A percentile compares a stretch with the other conserved stretches of the same genome.
Evolutionary conservation across 2,329 filamentous ascomycete genomes (phyloP).

Genomic region (Xylaria sp.): DNA sequence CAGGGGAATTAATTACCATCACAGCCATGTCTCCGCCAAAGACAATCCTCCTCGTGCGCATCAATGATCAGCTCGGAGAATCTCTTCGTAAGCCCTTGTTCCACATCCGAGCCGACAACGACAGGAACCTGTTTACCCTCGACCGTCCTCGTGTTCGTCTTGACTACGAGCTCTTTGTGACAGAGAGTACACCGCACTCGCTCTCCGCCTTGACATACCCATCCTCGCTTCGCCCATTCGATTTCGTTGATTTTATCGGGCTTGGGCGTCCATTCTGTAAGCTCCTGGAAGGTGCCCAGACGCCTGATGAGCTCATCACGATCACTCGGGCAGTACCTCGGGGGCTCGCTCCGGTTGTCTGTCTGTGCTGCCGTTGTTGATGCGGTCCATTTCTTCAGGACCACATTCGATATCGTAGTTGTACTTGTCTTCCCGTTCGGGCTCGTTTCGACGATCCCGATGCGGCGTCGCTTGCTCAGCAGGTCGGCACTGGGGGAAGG

Average conservation of each 20-base stretch:
- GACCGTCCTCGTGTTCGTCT: slow-evolving; percentile 71
- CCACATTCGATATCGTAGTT: slow-evolving; percentile 56
- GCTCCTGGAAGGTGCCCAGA: slow-evolving; percentile 87
- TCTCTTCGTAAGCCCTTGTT: slow-evolving; percentile 77
- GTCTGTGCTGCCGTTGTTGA: slow-evolving; percentile 42
- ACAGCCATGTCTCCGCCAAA: slow-evolving; percentile 89
- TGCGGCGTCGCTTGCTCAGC: slow-evolving; percentile 64
- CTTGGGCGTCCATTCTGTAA: slow-evolving; percentile 94
- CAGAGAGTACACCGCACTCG: slow-evolving; percentile 89
- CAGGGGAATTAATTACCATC: slow-evolving; percentile 67
- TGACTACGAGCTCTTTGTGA: slow-evolving; percentile 84
- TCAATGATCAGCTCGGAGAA: slow-evolving; percentile 79
- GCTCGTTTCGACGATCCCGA: slow-evolving; percentile 57
- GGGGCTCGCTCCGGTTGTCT: slow-evolving; percentile 52
- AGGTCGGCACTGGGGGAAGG: slow-evolving; percentile 51
- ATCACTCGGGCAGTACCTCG: slow-evolving; percentile 88
- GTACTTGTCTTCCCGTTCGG: slow-evolving; percentile 47
- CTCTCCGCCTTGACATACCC: slow-evolving; percentile 85
- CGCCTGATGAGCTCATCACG: slow-evolving; percentile 83
- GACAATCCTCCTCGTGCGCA: slow-evolving; percentile 82
- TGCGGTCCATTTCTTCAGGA: slow-evolving; percentile 56
- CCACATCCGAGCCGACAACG: slow-evolving; percentile 70
- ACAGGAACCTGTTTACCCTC: slow-evolving; percentile 66
- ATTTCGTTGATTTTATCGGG: slow-evolving; percentile 87
- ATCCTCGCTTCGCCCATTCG: slow-evolving; percentile 93